These are phyloP conservation scores for Teunomyces stri DNA, from an alignment of 805 yeast species.

Conservation along the genomic window DNA sequence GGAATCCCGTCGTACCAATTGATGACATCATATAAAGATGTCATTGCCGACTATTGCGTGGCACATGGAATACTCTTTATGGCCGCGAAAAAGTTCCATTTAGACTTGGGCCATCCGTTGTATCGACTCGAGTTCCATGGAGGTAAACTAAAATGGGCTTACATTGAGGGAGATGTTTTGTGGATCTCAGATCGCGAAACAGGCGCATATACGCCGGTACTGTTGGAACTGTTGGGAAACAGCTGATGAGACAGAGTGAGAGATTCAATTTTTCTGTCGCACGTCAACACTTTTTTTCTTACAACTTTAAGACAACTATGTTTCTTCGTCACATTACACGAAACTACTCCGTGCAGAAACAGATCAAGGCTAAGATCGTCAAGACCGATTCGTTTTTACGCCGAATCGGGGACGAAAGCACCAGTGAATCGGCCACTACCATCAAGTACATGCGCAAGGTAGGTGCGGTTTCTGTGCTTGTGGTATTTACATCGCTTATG, in stretches of 20 bases:
- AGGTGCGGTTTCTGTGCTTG: slow-evolving; percentile 26
- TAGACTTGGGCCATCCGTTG: slow-evolving; percentile 42
- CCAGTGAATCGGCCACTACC: slow-evolving; percentile 27
- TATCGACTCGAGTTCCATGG: slow-evolving; percentile 36
- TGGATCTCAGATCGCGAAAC: slow-evolving; percentile 40
- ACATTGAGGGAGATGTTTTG: slow-evolving; percentile 64
- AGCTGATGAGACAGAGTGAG: not conserved
- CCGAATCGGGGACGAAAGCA: slow-evolving; percentile 33
- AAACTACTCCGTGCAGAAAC: slow-evolving; percentile 14
- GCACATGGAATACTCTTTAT: slow-evolving; percentile 44
- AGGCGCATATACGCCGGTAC: slow-evolving; percentile 40
- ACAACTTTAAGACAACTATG: not conserved
- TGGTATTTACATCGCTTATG: slow-evolving; percentile 25
- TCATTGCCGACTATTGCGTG: slow-evolving; percentile 60
- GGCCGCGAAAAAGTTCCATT: slow-evolving; percentile 30
- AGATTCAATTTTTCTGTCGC: not conserved
- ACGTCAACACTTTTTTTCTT: not conserved
- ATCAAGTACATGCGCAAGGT: slow-evolving; percentile 20
- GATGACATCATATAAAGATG: slow-evolving; percentile 56
- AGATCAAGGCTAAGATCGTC: slow-evolving; percentile 10
- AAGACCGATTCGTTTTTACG: slow-evolving; percentile 23
- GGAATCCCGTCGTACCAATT: slow-evolving; percentile 46
- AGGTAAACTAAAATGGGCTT: slow-evolving; percentile 41
- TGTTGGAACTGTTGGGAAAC: slow-evolving; percentile 2
- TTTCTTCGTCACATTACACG: not conserved